Evolutionary conservation across 2,329 filamentous ascomycete species (phyloP).

Genomic region (Microdochium paspali): DNA sequence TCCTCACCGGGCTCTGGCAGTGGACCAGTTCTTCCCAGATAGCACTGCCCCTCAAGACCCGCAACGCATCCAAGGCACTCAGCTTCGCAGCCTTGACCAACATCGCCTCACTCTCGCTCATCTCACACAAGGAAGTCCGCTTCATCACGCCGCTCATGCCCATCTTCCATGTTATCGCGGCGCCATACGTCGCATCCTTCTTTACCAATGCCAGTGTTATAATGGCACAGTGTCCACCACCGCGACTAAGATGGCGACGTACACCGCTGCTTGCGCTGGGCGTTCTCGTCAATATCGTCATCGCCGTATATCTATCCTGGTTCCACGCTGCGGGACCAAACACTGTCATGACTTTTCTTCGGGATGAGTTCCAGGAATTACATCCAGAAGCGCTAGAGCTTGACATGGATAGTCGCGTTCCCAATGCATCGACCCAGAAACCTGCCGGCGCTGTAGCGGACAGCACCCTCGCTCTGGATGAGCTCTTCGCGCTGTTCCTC

Average conservation of each 20-base stretch:
- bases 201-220: conserved; percentile 38
- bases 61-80: conserved; percentile 42
- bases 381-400: conserved; percentile 30
- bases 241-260: conserved; percentile 31
- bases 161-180: conserved; percentile 72
- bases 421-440: conserved; percentile 5
- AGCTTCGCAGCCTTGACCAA: conserved; percentile 50
- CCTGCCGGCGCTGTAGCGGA: conserved; percentile 12
- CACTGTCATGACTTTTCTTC: conserved; percentile 64
- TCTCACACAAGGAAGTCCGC: conserved; percentile 93
- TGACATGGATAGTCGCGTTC: conserved; percentile 13
- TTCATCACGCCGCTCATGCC: conserved; percentile 93
- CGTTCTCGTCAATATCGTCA: conserved; percentile 55
- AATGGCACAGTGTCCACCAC: conserved; percentile 13
- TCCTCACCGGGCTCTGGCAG: conserved; percentile 52
- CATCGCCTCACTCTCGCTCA: conserved; percentile 57
- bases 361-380: conserved; percentile 58
- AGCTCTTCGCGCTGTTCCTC: conserved; percentile 66
- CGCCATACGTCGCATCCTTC: conserved; percentile 55
- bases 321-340: conserved; percentile 77
- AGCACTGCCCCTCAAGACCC: conserved; percentile 20
- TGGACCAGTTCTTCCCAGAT: conserved; percentile 16
- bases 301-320: conserved; percentile 65
- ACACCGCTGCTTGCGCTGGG: conserved; percentile 47
- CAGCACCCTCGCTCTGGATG: conserved; percentile 22